Conservation (phyloP, 176 grass and related monocot genomes). For the Ensete glaucum region DNA sequence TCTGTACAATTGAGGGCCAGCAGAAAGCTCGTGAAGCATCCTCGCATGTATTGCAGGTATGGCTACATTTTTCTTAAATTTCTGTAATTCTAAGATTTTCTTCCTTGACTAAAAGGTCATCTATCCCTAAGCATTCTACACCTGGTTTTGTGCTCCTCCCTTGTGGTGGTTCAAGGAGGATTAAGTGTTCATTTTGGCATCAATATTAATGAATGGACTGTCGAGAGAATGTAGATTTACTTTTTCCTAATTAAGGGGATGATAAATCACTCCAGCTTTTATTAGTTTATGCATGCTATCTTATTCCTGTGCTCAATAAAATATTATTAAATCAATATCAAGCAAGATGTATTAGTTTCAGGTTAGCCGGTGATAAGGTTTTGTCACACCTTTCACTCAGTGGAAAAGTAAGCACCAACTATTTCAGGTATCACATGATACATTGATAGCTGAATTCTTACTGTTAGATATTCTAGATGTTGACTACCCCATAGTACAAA, state of each 20-base stretch:
- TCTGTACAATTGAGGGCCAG: constrained; percentile 55
- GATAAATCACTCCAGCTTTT: background rate
- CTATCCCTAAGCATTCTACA: background rate
- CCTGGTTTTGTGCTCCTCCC: background rate
- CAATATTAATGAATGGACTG: too few relatives aligned
- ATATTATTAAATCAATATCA: too few relatives aligned
- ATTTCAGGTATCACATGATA: too few relatives aligned
- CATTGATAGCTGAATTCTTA: too few relatives aligned
- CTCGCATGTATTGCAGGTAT: constrained; percentile 68
- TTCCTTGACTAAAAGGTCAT: background rate
- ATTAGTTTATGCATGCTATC: background rate
- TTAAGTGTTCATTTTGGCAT: background rate
- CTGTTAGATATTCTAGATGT: too few relatives aligned
- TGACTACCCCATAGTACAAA: too few relatives aligned
- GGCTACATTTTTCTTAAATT: background rate
- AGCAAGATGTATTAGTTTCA: too few relatives aligned
- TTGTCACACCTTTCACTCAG: too few relatives aligned
- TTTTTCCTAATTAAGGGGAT: too few relatives aligned
- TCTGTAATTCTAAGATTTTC: background rate
- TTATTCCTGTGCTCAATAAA: background rate
- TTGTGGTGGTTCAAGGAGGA: background rate
- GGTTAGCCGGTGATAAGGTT: too few relatives aligned
- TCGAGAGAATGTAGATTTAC: too few relatives aligned
- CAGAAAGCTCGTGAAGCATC: constrained; percentile 63
- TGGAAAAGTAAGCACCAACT: too few relatives aligned